Percentiles rank a stretch among this genome's conserved stretches.
phyloP scores from a whole-genome alignment of 306 rosid genomes.

The Inga oerstediana region DNA sequence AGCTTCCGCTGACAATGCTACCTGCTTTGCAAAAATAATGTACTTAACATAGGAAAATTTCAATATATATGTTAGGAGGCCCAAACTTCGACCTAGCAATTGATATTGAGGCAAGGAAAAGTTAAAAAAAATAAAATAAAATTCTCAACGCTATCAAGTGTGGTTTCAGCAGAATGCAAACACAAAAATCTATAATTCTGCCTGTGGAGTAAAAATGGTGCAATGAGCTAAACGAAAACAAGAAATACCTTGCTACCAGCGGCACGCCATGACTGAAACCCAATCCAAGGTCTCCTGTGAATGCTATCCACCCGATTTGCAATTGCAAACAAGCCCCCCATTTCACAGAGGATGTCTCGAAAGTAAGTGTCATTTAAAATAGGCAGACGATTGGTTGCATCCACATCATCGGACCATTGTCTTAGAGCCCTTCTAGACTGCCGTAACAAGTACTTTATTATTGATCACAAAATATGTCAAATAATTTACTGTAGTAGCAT shows the following conservation, averaged over 20 bases:
- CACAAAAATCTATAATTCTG: slow-evolving; percentile 2
- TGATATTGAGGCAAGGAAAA: slow-evolving; percentile 8
- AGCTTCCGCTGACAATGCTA: slow-evolving; percentile 65
- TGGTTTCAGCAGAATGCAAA: slow-evolving; percentile 1
- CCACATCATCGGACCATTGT: slow-evolving; percentile 90
- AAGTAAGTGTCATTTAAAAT: slow-evolving; percentile 71
- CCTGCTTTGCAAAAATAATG: slow-evolving; percentile 58
- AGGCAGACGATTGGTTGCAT: slow-evolving; percentile 80
- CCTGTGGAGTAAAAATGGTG: slow-evolving; percentile 1
- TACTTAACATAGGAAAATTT: slow-evolving; percentile 21
- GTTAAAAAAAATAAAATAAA: neutral
- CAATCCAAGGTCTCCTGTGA: slow-evolving; percentile 97
- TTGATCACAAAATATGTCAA: slow-evolving; percentile 5
- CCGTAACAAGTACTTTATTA: slow-evolving; percentile 40
- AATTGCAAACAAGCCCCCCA: slow-evolving; percentile 95
- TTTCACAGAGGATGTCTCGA: slow-evolving; percentile 80
- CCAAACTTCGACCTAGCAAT: slow-evolving; percentile 19
- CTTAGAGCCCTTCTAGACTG: slow-evolving; percentile 82
- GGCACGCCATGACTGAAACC: slow-evolving; percentile 99
- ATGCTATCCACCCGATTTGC: slow-evolving; percentile 82
- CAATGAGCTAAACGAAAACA: slow-evolving; percentile 31
- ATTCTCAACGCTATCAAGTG: slow-evolving; percentile 15
- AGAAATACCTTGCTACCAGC: slow-evolving; percentile 95
- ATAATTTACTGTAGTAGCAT: slow-evolving; percentile 16
- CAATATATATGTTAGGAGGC: slow-evolving; percentile 4